Conservation (phyloP, 2,329 filamentous ascomycete species). For the Alternaria alternata region DNA sequence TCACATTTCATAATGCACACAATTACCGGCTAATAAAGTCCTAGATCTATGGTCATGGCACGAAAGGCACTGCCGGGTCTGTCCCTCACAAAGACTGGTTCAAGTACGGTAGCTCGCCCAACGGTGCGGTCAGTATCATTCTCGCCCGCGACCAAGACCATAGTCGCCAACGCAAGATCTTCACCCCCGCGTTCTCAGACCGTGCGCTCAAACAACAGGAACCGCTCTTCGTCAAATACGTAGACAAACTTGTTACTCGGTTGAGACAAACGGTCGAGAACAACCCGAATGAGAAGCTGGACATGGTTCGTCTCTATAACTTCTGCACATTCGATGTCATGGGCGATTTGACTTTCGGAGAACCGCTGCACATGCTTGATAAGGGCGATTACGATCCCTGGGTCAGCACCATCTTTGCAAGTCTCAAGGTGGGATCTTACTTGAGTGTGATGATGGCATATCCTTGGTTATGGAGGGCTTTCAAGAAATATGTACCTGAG, state of each 20-base stretch:
- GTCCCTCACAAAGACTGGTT: constrained; percentile 36
- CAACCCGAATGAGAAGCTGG: constrained; percentile 40
- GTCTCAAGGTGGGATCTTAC: constrained; percentile 21
- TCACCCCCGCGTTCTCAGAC: constrained; percentile 54
- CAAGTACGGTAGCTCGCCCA: constrained; percentile 30
- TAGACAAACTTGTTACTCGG: constrained; percentile 51
- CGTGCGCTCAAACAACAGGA: constrained; percentile 53
- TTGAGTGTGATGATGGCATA: constrained; percentile 22
- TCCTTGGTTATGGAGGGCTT: constrained; percentile 12
- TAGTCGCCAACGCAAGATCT: constrained; percentile 49
- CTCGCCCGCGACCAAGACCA: constrained; percentile 48
- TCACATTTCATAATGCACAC: background rate
- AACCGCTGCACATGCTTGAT: constrained; percentile 42
- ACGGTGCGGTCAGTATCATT: constrained; percentile 42
- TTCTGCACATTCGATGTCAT: constrained; percentile 47
- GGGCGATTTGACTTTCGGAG: constrained; percentile 45
- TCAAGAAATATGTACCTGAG: constrained; percentile 14
- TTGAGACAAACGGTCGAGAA: constrained; percentile 43
- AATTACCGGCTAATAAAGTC: background rate
- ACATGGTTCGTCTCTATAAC: constrained; percentile 46
- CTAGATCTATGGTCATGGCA: constrained; percentile 37
- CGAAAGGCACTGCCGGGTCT: constrained; percentile 26
- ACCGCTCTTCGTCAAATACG: constrained; percentile 52
- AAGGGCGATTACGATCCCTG: constrained; percentile 34
- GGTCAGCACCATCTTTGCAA: constrained; percentile 34